phyloP scores from a whole-genome alignment of 1,284 basidiomycete genomes.

The Nidula niveotomentosa region DNA sequence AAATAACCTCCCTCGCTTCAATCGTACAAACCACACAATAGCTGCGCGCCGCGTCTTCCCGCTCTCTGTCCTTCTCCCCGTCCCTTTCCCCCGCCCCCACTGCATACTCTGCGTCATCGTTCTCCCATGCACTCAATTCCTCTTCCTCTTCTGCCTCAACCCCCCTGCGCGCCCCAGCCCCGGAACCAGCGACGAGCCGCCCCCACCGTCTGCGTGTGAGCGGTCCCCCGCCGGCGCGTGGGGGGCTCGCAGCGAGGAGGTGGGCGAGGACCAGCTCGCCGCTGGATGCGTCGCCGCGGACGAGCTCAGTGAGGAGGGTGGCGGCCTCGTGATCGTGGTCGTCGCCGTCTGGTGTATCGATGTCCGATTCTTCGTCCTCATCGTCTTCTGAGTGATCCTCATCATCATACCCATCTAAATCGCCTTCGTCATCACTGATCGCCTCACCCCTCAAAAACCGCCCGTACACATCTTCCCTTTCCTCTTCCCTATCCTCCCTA shows the following conservation, averaged over 20 bases:
- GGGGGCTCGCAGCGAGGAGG: slow-evolving; percentile 16
- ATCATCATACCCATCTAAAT: slow-evolving; percentile 1
- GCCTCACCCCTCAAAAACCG: slow-evolving; percentile 64
- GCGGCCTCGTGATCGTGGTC: slow-evolving; percentile 38
- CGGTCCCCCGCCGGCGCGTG: slow-evolving; percentile 11
- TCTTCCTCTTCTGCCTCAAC: not conserved
- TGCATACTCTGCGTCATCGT: not conserved
- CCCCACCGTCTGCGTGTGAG: slow-evolving; percentile 28
- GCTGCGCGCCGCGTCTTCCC: slow-evolving; percentile 33
- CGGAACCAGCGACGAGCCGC: slow-evolving; percentile 6
- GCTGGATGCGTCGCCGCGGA: not conserved
- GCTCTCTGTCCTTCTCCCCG: slow-evolving; percentile 12
- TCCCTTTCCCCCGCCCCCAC: slow-evolving; percentile 5
- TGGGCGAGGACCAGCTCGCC: slow-evolving; percentile 26
- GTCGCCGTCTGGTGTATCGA: slow-evolving; percentile 9
- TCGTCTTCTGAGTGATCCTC: slow-evolving; percentile 8
- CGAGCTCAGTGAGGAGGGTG: slow-evolving; percentile 1
- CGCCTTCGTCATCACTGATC: slow-evolving; percentile 59
- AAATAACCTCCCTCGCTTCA: slow-evolving; percentile 70
- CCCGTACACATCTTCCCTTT: slow-evolving; percentile 34
- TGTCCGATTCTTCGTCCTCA: slow-evolving; percentile 21
- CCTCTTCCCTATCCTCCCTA: slow-evolving; percentile 5
- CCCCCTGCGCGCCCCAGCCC: not conserved
- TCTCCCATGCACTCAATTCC: not conserved
- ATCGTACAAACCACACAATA: slow-evolving; percentile 71